Evolutionary conservation across 1,139 yeast species (phyloP), one percentile per base, ranked within the genome.

Genomic region (Candida glucosophila): DNA sequence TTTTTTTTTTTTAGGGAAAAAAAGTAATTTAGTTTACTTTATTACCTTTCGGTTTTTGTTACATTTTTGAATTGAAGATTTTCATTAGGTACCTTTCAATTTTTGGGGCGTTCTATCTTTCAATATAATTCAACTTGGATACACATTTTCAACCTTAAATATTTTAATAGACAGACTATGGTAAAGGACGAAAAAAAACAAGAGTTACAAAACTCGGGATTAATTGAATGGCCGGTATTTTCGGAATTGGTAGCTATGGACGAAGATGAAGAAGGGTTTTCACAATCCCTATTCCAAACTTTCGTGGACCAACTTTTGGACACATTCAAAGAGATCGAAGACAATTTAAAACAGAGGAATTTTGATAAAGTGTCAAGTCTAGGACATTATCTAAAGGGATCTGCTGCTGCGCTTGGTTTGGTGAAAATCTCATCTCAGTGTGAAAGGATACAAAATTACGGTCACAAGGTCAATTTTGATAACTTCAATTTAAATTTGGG

Each of bases 321-420:
- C 14, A 88, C 95, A 0, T 81, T 88, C 43, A 58, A 55, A 23
- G 75, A 81, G 37, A 80, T 90, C 52, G 79, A 79, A 34, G 53
- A 55, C 10, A 73, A 76, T 22, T 50, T 85, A 30, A 37, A 45
- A 15, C 32, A 39, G 6, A 51, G 52, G 25, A 67, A 79, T 43
- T 65, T 88, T 33, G 67, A 59, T 20, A 65, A 73, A 33, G 59
- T 90, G 33, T 79, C 90, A 14, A 64, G 75, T 12, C 59, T 82
- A 37, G 98, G 98, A 14, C 98, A 90, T 50, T 90, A 83, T 49
- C 63, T 90, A 35, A 92, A 92, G 51, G 98, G 98, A 23, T 79
- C 93, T 7, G 93, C 97, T 2, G 95, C 97, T 3, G 92, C 96
- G 1, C 61, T 92, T 33, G 98, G 98, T 1, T 65, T 90, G 30